Evolutionary conservation across 1,284 basidiomycete species (phyloP), one percentile per base, ranked within the genome.

Genomic region (Coniferiporia sulphurascens): DNA sequence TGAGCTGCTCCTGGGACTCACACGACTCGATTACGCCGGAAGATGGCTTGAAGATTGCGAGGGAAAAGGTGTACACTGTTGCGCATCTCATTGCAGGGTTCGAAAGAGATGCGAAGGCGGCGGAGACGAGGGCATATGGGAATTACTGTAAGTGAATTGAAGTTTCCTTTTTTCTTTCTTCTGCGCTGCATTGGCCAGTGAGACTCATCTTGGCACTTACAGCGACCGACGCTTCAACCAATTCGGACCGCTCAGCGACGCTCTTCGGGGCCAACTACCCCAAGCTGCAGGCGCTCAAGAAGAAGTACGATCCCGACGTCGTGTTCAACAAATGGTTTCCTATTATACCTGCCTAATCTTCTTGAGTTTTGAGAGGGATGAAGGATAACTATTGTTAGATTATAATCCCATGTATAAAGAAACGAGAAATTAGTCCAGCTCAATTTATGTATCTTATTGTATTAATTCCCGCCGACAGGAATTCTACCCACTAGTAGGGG

Each of bases 241-340:
- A 5, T 27, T 27, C 5, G 67, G 70, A 43, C 73, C 68, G 59
- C 70, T 76, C 0, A 68, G 68, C 54, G 58, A 61, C 21, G 27
- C 67, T 75, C 9, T 84, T 80, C 61, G 79, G 77, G 12, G 66
- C 68, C 4, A 77, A 78, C 56, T 79, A 79, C 58, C 68, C 72
- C 2, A 68, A 68, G 60, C 70, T 84, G 27, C n/a, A 80, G 80
- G 68, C 52, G 61, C 43, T 70, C 84, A 61, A 84, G 84, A 72
- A 70, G 67, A 58, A 68, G 71, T 79, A 80, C 65, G 82, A 84
- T 62, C 80, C 80, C 0, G 69, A 78, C 13, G 71, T 74, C 52
- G 66, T 82, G 19, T 84, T 84, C 68, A 75, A 76, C 65, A 79
- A 77, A 56, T 82, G 80, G 80, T 78, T 76, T 64, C 69, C 73